Evolutionary conservation across 441 rosid species (phyloP).

Genomic region (Melastoma candidum): DNA sequence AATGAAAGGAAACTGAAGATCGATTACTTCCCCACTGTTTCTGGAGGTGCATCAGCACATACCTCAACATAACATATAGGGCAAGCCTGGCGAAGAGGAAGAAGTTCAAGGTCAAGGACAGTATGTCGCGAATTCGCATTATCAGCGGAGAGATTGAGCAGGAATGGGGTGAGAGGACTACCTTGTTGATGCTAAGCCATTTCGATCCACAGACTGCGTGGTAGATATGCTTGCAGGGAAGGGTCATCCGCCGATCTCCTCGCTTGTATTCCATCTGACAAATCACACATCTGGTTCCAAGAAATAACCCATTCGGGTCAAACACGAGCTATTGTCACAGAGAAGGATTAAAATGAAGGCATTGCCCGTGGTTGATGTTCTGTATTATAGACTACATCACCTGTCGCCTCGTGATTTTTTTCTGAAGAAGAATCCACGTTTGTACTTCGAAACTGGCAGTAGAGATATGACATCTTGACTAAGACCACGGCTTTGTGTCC

Average conservation of each 20-base stretch:
- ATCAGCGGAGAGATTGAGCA: too few species aligned
- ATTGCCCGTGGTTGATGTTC: not conserved
- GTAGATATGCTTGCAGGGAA: slow-evolving; percentile 63
- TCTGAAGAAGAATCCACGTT: slow-evolving; percentile 45
- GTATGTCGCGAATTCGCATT: too few species aligned
- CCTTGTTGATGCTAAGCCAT: slow-evolving; percentile 74
- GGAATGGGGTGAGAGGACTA: not conserved
- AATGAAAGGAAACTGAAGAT: too few species aligned
- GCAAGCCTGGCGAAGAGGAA: too few species aligned
- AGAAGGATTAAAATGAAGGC: not conserved
- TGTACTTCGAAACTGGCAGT: slow-evolving; percentile 54
- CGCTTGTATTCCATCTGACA: slow-evolving; percentile 59
- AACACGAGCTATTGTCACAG: not conserved
- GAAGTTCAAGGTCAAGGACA: too few species aligned
- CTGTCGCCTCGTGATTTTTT: slow-evolving; percentile 33
- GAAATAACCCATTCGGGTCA: not conserved
- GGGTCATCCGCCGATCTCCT: slow-evolving; percentile 43
- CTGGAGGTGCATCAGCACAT: too few species aligned
- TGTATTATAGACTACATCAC: too few species aligned
- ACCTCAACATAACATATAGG: too few species aligned
- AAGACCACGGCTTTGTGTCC: slow-evolving; percentile 55
- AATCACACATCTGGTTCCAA: slow-evolving; percentile 46
- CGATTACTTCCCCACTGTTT: too few species aligned
- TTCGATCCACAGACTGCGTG: slow-evolving; percentile 50
- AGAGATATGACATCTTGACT: slow-evolving; percentile 43